These are phyloP conservation scores for Fusarium sp. DNA, from an alignment of 2,329 filamentous ascomycete genomes.

Conservation along the genomic window DNA sequence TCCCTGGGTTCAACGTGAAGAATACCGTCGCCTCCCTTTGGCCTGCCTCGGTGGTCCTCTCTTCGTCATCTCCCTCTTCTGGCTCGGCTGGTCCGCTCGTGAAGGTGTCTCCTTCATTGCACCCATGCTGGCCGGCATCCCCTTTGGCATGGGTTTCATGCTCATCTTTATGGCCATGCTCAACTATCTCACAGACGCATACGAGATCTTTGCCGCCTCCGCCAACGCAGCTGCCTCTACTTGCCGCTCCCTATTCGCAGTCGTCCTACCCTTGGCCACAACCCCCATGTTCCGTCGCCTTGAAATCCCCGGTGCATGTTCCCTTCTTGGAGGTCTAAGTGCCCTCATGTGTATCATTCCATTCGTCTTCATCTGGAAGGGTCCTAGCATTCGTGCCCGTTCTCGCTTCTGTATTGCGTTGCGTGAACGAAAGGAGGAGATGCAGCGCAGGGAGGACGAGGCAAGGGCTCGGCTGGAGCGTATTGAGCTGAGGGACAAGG, in stretches of 20 bases:
- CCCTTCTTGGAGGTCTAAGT: slow-evolving; percentile 64
- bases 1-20: slow-evolving; percentile 71
- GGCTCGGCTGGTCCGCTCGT: slow-evolving; percentile 71
- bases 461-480: slow-evolving; percentile 47
- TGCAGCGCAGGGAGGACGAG: slow-evolving; percentile 55
- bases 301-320: slow-evolving; percentile 63
- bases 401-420: slow-evolving; percentile 74
- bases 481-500: slow-evolving; percentile 36
- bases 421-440: slow-evolving; percentile 61
- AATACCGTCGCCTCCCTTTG: slow-evolving; percentile 78
- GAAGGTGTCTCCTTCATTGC: slow-evolving; percentile 62
- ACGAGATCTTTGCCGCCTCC: slow-evolving; percentile 74
- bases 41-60: slow-evolving; percentile 78
- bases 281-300: slow-evolving; percentile 62
- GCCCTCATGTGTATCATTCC: slow-evolving; percentile 63
- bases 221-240: slow-evolving; percentile 87
- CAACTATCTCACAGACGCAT: slow-evolving; percentile 76
- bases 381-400: slow-evolving; percentile 64
- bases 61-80: slow-evolving; percentile 67
- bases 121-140: slow-evolving; percentile 70
- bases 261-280: slow-evolving; percentile 71
- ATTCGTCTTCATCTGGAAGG: slow-evolving; percentile 67
- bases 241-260: slow-evolving; percentile 94
- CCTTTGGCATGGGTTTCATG: slow-evolving; percentile 72
- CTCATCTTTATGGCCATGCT: slow-evolving; percentile 73